These are phyloP conservation scores for Parietaria judaica DNA, from an alignment of 306 rosid genomes.

Conservation along the genomic window DNA sequence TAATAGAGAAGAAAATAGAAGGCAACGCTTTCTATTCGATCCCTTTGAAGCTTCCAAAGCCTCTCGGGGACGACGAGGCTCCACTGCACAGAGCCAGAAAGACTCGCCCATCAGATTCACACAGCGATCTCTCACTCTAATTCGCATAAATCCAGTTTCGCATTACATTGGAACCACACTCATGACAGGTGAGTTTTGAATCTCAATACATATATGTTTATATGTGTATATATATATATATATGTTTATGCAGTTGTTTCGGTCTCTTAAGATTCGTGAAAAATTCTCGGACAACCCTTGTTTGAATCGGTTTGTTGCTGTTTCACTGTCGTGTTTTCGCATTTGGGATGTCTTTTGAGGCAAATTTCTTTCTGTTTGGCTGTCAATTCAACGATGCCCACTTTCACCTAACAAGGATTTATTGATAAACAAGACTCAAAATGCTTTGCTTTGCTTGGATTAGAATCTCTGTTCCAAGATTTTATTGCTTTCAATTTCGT, in stretches of 20 bases:
- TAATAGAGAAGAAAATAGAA: neutral
- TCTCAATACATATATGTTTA: too few species aligned
- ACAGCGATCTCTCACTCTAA: constrained; percentile 47
- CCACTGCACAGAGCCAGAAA: neutral
- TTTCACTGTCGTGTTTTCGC: constrained; percentile 25
- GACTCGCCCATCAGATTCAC: neutral
- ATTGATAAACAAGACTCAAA: neutral
- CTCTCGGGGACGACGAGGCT: constrained; percentile 21
- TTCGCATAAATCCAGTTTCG: constrained; percentile 18
- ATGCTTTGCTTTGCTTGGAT: constrained; percentile 35
- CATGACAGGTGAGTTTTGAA: constrained; percentile 43
- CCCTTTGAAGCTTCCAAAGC: constrained; percentile 27
- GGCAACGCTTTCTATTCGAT: constrained; percentile 20
- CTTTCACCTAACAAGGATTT: constrained; percentile 36
- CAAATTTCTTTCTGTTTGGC: constrained; percentile 27
- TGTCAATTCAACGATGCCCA: constrained; percentile 47
- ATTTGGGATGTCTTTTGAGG: constrained; percentile 29
- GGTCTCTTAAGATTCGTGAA: constrained; percentile 14
- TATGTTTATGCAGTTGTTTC: neutral
- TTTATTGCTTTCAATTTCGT: constrained; percentile 12
- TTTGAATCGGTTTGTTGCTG: constrained; percentile 12
- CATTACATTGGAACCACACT: constrained; percentile 25
- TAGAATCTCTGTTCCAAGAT: constrained; percentile 2
- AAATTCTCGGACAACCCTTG: constrained; percentile 18
- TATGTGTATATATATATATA: too few species aligned